Conservation (phyloP, 192 early-diverging fungal species). For the Funneliformis mosseae region DNA sequence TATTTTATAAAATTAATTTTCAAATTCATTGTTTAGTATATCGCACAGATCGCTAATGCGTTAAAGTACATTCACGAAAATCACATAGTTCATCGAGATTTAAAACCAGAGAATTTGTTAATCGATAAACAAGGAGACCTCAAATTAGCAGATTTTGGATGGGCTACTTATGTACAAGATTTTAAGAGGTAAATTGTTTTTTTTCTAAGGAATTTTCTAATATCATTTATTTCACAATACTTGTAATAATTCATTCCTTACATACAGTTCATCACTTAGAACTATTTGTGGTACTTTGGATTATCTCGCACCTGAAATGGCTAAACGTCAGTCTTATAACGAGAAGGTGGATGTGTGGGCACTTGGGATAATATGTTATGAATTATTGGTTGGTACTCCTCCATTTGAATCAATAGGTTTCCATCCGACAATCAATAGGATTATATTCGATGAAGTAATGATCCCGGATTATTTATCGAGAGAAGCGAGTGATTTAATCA, state of each 20-base stretch:
- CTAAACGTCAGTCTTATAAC: constrained; percentile 80
- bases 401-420: constrained; percentile 77
- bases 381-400: constrained; percentile 85
- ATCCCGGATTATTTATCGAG: constrained; percentile 76
- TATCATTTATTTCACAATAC: not conserved
- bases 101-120: constrained; percentile 95
- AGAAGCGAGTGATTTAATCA: constrained; percentile 86
- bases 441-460: constrained; percentile 78
- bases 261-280: constrained; percentile 57
- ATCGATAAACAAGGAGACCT: constrained; percentile 84
- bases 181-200: not conserved
- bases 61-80: constrained; percentile 85
- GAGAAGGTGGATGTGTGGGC: constrained; percentile 90
- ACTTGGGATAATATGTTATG: constrained; percentile 89
- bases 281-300: constrained; percentile 95
- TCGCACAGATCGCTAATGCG: constrained; percentile 84
- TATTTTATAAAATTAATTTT: not conserved
- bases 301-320: constrained; percentile 96
- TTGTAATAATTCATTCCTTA: not conserved
- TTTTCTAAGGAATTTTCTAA: not conserved
- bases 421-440: constrained; percentile 73
- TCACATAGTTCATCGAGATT: constrained; percentile 92
- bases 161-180: constrained; percentile 87
- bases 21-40: constrained; percentile 60
- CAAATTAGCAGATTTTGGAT: constrained; percentile 97